These are phyloP conservation scores for Mrakiaceae sp. DNA, from an alignment of 1,284 basidiomycete species.

Conservation along the genomic window DNA sequence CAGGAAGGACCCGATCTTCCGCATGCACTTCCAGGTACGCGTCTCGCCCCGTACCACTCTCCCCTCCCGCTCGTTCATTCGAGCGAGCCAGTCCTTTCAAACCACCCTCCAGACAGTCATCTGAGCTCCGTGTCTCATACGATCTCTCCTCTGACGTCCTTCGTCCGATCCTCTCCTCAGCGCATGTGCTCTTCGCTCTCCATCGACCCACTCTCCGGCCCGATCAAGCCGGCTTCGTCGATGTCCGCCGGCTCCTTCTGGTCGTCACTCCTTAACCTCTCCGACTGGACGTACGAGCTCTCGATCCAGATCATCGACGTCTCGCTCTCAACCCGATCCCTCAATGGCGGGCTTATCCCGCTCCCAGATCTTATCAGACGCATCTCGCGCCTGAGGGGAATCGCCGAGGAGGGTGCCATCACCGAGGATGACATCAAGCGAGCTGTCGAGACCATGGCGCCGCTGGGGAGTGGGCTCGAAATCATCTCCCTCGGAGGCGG, in stretches of 20 bases:
- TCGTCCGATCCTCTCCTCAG: conserved; percentile 29
- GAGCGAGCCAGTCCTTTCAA: background rate
- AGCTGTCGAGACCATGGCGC: conserved; percentile 76
- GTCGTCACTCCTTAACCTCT: conserved; percentile 13
- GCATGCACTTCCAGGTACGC: conserved; percentile 61
- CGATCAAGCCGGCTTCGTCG: conserved; percentile 3
- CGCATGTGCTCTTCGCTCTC: conserved; percentile 92
- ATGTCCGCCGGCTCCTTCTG: conserved; percentile 7
- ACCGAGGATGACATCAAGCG: conserved; percentile 75
- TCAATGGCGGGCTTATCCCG: conserved; percentile 85
- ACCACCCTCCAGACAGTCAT: background rate
- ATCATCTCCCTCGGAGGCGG: conserved; percentile 51
- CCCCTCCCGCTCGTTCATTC: too few relatives aligned
- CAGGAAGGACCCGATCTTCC: conserved; percentile 69
- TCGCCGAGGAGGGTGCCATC: conserved; percentile 37
- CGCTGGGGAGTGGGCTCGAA: conserved; percentile 81
- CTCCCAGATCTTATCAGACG: conserved; percentile 72
- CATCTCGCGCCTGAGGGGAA: conserved; percentile 59
- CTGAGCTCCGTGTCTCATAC: background rate
- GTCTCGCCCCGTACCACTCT: background rate
- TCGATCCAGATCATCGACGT: conserved; percentile 96
- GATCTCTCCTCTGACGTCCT: too few relatives aligned
- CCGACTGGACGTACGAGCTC: conserved; percentile 89
- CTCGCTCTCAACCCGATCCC: conserved; percentile 74
- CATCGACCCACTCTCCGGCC: conserved; percentile 81